phyloP scores from a whole-genome alignment of 768 basidiomycete genomes.

The Macrolepiota fuliginosa region DNA sequence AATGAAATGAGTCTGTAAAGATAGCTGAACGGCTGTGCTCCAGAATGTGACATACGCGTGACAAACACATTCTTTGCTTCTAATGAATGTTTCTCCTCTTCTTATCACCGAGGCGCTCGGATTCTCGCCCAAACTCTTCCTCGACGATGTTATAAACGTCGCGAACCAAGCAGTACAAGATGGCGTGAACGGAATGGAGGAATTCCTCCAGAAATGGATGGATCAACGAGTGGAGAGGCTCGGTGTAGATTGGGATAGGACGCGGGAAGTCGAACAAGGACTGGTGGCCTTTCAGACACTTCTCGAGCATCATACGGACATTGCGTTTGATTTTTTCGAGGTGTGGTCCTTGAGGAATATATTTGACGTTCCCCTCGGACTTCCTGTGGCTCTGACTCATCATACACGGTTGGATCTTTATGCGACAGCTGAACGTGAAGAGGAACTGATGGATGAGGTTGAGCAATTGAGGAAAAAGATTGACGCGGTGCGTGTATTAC shows the following conservation, averaged over 20 bases:
- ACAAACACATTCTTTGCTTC: too few species aligned
- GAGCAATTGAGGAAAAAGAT: conserved; percentile 64
- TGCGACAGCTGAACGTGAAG: conserved; percentile 52
- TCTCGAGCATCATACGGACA: conserved; percentile 83
- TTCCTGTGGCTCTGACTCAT: conserved; percentile 73
- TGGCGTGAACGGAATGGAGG: conserved; percentile 77
- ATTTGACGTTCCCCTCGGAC: conserved; percentile 67
- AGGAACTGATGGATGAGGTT: conserved; percentile 63
- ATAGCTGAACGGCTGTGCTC: too few species aligned
- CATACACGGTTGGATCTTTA: conserved; percentile 71
- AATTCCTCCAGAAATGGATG: conserved; percentile 74
- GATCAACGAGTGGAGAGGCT: conserved; percentile 50
- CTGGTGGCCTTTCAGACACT: conserved; percentile 85
- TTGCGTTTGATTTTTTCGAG: conserved; percentile 90
- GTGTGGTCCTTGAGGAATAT: conserved; percentile 87
- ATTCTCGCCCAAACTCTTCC: conserved; percentile 79
- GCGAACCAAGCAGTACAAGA: conserved; percentile 78
- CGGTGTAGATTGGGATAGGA: conserved; percentile 30
- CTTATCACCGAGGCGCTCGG: conserved; percentile 74
- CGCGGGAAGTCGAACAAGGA: conserved; percentile 74
- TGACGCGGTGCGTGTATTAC: conserved; percentile 67
- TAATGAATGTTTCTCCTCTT: conserved; percentile 35
- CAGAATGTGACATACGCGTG: too few species aligned
- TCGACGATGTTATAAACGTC: conserved; percentile 85
- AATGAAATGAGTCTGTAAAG: too few species aligned